Evolutionary conservation across 2,329 filamentous ascomycete species (phyloP).

Genomic region (Calonectria pseudoreteaudii): DNA sequence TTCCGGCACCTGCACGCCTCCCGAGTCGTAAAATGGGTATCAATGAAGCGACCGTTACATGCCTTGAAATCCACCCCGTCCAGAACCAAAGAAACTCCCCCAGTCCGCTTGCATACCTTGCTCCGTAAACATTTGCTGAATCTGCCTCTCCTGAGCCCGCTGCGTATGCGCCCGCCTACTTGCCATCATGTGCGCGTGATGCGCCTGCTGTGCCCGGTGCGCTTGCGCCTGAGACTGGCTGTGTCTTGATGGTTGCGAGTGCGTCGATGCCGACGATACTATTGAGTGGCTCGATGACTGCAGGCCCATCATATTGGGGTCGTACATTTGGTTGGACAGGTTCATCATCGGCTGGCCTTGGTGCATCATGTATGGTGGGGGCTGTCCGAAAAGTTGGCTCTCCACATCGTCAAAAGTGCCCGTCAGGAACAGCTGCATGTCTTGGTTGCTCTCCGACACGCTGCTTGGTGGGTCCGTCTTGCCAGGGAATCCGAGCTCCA

Average conservation of each 20-base stretch:
- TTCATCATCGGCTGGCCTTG: conserved; percentile 56
- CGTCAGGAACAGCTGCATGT: conserved; percentile 63
- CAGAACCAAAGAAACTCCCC: conserved; percentile 60
- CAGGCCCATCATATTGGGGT: conserved; percentile 56
- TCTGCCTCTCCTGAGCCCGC: conserved; percentile 54
- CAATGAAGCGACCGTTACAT: conserved; percentile 53
- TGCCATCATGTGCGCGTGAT: conserved; percentile 34
- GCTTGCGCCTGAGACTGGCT: conserved; percentile 37
- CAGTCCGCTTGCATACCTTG: conserved; percentile 60
- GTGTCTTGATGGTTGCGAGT: conserved; percentile 28
- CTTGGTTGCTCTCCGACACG: conserved; percentile 48
- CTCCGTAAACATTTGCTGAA: conserved; percentile 64
- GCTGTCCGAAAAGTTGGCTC: conserved; percentile 77
- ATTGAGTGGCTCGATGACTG: conserved; percentile 40
- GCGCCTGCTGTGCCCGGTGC: conserved; percentile 35
- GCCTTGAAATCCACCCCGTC: conserved; percentile 56
- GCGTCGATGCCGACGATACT: conserved; percentile 25
- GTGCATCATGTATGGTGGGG: conserved; percentile 76
- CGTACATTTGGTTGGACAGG: conserved; percentile 58
- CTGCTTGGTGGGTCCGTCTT: conserved; percentile 49
- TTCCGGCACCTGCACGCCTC: conserved; percentile 41
- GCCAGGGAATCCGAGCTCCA: conserved; percentile 63
- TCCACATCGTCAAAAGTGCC: conserved; percentile 74
- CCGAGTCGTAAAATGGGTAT: conserved; percentile 53
- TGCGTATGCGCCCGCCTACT: conserved; percentile 40